Base-by-base conservation (phyloP, 768 basidiomycete genomes). In the Boletus subcaerulescens region DNA sequence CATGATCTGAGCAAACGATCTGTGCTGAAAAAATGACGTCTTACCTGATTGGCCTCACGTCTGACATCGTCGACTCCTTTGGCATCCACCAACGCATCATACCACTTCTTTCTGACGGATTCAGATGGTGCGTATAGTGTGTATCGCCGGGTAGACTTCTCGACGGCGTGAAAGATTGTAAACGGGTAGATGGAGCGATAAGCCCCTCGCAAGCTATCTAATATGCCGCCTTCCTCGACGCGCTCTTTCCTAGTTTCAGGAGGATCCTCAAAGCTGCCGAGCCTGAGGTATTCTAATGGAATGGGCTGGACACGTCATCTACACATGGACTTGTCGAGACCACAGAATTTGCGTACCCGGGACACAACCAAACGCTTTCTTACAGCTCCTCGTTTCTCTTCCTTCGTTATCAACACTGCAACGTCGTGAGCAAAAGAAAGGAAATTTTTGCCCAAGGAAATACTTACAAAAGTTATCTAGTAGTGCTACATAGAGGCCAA, bases 391-490 rank as follows among this genome's bases (percentile, higher is more conserved):
- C 76, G 77, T 40, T 71, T 79, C 65, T 87, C 84, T 57, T 87
- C 84, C 45, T 80, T 78, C 4, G 83, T 81, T 46, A 90, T 71
- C 29, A 91, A 67, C 48, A 91, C 88, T 89, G 55, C n/a, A 20
- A 42, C 7, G 20, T 13, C 3, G 45, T 60, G 40, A 62, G 56
- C 24, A 59, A 47, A 29, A 31, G 31, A 32, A 3, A 31, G 36
- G 17, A 4, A 12, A n/a, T 13, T 17, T 2, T 20, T 48, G 42
- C 15, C 36, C 17, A n/a, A 20, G 22, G 50, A 20, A 39, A 53
- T 18, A 65, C 85, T 62, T 59, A 92, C 91, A 74, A 68, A 84
- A 89, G 64, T 92, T 89, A 66, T 93, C 91, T 41, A 93, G 66
- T 15, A 93, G 68, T 8, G 82, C 84, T 12, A 82, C 82, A 33